Evolutionary conservation across 768 basidiomycete genomes (phyloP).

Genomic region (Rossbeevera mucosa): DNA sequence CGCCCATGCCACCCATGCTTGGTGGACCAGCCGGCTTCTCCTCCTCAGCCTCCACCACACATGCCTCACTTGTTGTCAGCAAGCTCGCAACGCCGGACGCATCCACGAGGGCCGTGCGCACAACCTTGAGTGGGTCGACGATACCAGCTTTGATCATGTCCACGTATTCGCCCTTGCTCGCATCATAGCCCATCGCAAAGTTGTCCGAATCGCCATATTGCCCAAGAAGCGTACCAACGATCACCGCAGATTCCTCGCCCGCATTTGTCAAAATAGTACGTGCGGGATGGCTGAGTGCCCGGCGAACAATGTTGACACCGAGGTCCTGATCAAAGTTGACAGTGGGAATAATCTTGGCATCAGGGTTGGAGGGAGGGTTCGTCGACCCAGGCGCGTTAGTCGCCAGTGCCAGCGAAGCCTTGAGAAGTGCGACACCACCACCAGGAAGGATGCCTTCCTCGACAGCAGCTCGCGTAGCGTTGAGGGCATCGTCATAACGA

Average conservation of each 20-base stretch:
- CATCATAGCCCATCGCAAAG: slow-evolving; percentile 87
- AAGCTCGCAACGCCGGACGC: slow-evolving; percentile 89
- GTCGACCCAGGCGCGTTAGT: slow-evolving; percentile 48
- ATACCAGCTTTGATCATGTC: slow-evolving; percentile 96
- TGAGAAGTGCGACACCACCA: slow-evolving; percentile 90
- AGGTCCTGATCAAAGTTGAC: slow-evolving; percentile 97
- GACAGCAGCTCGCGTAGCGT: slow-evolving; percentile 95
- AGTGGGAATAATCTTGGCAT: slow-evolving; percentile 69
- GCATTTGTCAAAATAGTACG: slow-evolving; percentile 91
- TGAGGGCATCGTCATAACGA: slow-evolving; percentile 93
- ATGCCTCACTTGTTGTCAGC: slow-evolving; percentile 89
- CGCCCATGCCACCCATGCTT: slow-evolving; percentile 61
- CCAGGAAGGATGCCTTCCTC: slow-evolving; percentile 98
- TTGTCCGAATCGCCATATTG: slow-evolving; percentile 69
- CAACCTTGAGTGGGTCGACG: slow-evolving; percentile 94
- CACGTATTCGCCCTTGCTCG: slow-evolving; percentile 84
- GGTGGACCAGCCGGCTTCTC: slow-evolving; percentile 54
- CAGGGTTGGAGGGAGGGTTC: slow-evolving; percentile 45
- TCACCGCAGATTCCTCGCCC: slow-evolving; percentile 89
- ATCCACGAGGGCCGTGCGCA: slow-evolving; percentile 87
- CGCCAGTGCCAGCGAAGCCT: slow-evolving; percentile 69
- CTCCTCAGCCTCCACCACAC: slow-evolving; percentile 89
- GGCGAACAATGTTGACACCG: slow-evolving; percentile 87
- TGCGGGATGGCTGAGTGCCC: slow-evolving; percentile 77
- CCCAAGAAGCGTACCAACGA: slow-evolving; percentile 79